A percentile compares a stretch with the other conserved stretches of the same genome.
phyloP scores from a whole-genome alignment of 176 grass and related monocot genomes.

The Coix lacrymajobi region DNA sequence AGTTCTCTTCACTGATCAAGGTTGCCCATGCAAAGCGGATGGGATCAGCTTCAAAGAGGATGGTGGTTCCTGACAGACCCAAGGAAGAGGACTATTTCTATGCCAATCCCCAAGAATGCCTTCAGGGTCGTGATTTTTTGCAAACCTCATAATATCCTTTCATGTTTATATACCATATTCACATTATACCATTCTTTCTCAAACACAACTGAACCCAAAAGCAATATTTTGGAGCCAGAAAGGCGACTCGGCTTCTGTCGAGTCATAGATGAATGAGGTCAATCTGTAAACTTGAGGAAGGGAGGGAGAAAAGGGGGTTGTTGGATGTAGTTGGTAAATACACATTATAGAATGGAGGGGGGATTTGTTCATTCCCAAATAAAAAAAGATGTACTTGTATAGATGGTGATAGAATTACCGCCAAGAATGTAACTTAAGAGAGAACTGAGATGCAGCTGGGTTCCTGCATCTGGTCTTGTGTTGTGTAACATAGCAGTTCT shows the following conservation, averaged over 20 bases:
- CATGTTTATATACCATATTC: slow-evolving; percentile 16
- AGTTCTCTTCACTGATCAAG: slow-evolving; percentile 76
- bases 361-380: slow-evolving; percentile 39
- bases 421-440: slow-evolving; percentile 32
- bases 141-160: slow-evolving; percentile 33
- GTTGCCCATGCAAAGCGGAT: slow-evolving; percentile 63
- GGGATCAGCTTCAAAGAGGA: slow-evolving; percentile 63
- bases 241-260: neutral
- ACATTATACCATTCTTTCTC: slow-evolving; percentile 36
- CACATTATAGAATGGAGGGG: slow-evolving; percentile 37
- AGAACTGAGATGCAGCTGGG: neutral
- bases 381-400: slow-evolving; percentile 56
- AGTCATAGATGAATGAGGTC: slow-evolving; percentile 5
- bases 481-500: slow-evolving; percentile 44
- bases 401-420: slow-evolving; percentile 44
- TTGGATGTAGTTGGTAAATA: slow-evolving; percentile 48
- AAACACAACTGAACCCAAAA: slow-evolving; percentile 15
- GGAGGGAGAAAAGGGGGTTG: neutral
- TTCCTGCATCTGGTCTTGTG: neutral
- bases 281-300: slow-evolving; percentile 15
- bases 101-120: slow-evolving; percentile 89
- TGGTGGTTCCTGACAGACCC: slow-evolving; percentile 68
- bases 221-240: slow-evolving; percentile 19
- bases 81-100: slow-evolving; percentile 99
- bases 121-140: slow-evolving; percentile 36